Conservation (phyloP, 805 yeast genomes). For the Priceomyces castillae region DNA sequence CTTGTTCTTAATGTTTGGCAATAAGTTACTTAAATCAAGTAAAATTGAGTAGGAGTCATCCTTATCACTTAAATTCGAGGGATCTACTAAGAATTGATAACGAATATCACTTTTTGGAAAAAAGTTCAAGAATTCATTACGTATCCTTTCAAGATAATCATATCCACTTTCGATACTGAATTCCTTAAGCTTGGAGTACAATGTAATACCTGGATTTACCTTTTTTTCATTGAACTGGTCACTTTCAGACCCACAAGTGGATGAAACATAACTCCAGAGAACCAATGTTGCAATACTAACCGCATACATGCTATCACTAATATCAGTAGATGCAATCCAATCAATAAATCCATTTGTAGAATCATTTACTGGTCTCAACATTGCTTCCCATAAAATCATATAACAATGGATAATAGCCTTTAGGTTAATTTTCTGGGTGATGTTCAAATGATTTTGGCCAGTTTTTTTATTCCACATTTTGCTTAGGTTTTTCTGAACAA, state of each 20-base stretch:
- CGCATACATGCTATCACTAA: constrained; percentile 36
- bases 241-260: constrained; percentile 33
- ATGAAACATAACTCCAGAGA: constrained; percentile 39
- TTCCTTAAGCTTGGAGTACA: constrained; percentile 24
- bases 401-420: constrained; percentile 39
- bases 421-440: constrained; percentile 29
- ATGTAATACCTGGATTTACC: constrained; percentile 10
- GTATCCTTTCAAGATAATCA: constrained; percentile 32
- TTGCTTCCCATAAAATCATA: constrained; percentile 37
- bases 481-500: constrained; percentile 32
- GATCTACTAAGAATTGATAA: constrained; percentile 19
- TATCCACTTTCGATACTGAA: constrained; percentile 37
- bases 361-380: constrained; percentile 28
- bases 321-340: constrained; percentile 36
- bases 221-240: constrained; percentile 18
- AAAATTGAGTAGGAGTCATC: constrained; percentile 26
- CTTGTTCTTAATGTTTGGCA: constrained; percentile 31
- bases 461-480: constrained; percentile 28
- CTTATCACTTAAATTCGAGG: constrained; percentile 15
- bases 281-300: constrained; percentile 37
- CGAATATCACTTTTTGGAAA: constrained; percentile 24
- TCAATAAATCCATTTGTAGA: constrained; percentile 11
- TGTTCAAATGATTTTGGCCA: constrained; percentile 6
- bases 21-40: constrained; percentile 31
- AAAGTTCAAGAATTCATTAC: constrained; percentile 31